Base-by-base conservation (phyloP, 2,329 filamentous ascomycete genomes). In the Botryotinia globosa region DNA sequence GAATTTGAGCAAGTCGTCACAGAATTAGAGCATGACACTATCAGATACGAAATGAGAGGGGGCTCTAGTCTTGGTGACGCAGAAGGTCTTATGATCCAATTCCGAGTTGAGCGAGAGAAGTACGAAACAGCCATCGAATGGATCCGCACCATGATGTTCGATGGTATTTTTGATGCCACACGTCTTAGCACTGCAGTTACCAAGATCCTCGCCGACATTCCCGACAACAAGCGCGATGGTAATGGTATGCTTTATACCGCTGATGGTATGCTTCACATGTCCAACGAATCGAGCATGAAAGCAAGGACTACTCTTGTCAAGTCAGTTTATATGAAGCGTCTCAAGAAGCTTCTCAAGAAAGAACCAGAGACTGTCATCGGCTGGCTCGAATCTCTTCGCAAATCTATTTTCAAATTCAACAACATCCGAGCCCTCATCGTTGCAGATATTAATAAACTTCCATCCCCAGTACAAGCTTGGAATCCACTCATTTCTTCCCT, bases 1-100 rank as follows among this genome's bases (percentile, higher is more conserved):
- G 90, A 92, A 65, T 99, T 98, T 78, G 96, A 98, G 81, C 89
- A 97, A 75, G 93, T 98, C 4, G 94, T 98, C 62, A 93, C 94
- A 80, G 90, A 94, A 80, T 87, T 99, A 6, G 96, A 99, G 82
- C 89, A 91, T 79, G 94, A 98, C 77, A 98, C 96, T 0, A 90
- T 98, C 73, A 91, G 90, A 76, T 98, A 97, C 81, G 85, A 84
- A 1, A 89, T 98, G 76, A 89, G 90, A 74, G 88, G 88, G 3
- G 92, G 90, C 9, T 86, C 87, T 29, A 85, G 86, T 48, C 84
- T 97, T 62, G 91, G 92, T 48, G 94, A 97, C 80, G 87, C 90
- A 0, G 95, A 99, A 81, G 91, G 94, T 81, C 83, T 97, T 42
- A 88, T 90, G 73, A 89, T 98, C 66, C 89, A 90, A 76, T 92